Evolutionary conservation across 208 protist genomes (phyloP).

Genomic region (Naegleria fowleri): DNA sequence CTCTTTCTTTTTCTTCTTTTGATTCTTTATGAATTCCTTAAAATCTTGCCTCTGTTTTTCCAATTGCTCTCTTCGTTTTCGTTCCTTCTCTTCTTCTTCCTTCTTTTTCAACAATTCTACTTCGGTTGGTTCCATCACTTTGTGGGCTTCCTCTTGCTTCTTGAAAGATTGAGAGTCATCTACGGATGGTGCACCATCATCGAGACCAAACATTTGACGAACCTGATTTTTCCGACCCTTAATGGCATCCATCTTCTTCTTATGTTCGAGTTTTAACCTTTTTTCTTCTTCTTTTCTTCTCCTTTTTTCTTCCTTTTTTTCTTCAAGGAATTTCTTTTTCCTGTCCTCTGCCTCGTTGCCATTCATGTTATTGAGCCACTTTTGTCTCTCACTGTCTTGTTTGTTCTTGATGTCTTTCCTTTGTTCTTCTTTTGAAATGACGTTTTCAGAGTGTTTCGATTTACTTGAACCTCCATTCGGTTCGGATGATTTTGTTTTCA

Average conservation of each 20-base stretch:
- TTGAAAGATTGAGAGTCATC: not conserved
- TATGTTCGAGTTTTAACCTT: not conserved
- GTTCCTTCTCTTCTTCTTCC: not conserved
- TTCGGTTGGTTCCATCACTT: not conserved
- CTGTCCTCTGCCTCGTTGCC: not conserved
- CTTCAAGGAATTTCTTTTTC: conserved; percentile 6
- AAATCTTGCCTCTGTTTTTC: not conserved
- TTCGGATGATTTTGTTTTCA: not conserved
- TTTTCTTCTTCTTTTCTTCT: not conserved
- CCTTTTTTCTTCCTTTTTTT: conserved; percentile 1
- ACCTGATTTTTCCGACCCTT: not conserved
- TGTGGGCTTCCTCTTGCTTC: not conserved
- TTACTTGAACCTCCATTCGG: not conserved
- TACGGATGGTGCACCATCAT: no score
- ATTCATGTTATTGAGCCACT: not conserved
- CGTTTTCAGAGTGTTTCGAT: not conserved
- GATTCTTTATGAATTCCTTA: not conserved
- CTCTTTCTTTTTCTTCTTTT: conserved; percentile 15
- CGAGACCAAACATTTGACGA: not conserved
- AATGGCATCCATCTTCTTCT: not conserved
- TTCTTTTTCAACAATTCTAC: not conserved
- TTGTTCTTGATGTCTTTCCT: not conserved
- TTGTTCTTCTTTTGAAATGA: not conserved
- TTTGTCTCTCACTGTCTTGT: conserved; percentile 4
- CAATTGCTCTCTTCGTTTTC: not conserved